Evolutionary conservation across 176 grass and related monocot genomes (phyloP).

Genomic region (Tillandsia fasciculata): DNA sequence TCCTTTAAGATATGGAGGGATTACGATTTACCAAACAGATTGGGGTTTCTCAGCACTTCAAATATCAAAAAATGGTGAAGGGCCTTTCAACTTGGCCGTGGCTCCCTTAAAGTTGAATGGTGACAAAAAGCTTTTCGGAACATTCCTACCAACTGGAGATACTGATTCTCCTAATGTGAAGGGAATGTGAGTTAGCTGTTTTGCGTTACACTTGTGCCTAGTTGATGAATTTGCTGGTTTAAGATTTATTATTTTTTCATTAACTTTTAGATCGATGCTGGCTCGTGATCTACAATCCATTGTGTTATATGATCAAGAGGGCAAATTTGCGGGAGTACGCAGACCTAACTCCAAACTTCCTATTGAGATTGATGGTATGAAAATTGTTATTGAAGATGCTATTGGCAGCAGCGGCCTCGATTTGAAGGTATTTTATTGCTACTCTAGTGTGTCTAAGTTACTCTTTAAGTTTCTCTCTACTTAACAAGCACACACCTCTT

Average conservation of each 20-base stretch:
- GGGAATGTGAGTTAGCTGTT: constrained; percentile 71
- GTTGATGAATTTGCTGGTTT: neutral
- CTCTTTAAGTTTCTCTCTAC: neutral
- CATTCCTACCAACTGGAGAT: constrained; percentile 67
- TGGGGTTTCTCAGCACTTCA: constrained; percentile 88
- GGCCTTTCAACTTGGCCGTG: constrained; percentile 85
- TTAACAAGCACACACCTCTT: no score
- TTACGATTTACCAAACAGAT: constrained; percentile 95
- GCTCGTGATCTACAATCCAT: constrained; percentile 91
- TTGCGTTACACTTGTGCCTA: constrained; percentile 3
- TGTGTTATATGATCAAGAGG: constrained; percentile 95
- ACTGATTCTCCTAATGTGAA: constrained; percentile 56
- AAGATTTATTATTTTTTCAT: constrained; percentile 11
- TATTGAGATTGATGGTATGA: constrained; percentile 88
- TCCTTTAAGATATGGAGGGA: constrained; percentile 65
- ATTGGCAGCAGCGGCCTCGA: constrained; percentile 89
- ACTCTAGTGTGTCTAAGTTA: neutral
- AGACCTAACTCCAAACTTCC: constrained; percentile 78
- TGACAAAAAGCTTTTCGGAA: constrained; percentile 76
- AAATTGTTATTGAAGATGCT: constrained; percentile 91
- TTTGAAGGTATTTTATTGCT: constrained; percentile 41
- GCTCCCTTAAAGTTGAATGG: constrained; percentile 69
- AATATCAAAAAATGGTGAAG: constrained; percentile 87
- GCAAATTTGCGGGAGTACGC: constrained; percentile 91
- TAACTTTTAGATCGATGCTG: constrained; percentile 75